A percentile compares a stretch with the other conserved stretches of the same genome.
Evolutionary conservation across 1,139 yeast genomes (phyloP).

Genomic region (Zhuliangozyma parablackwelliae): DNA sequence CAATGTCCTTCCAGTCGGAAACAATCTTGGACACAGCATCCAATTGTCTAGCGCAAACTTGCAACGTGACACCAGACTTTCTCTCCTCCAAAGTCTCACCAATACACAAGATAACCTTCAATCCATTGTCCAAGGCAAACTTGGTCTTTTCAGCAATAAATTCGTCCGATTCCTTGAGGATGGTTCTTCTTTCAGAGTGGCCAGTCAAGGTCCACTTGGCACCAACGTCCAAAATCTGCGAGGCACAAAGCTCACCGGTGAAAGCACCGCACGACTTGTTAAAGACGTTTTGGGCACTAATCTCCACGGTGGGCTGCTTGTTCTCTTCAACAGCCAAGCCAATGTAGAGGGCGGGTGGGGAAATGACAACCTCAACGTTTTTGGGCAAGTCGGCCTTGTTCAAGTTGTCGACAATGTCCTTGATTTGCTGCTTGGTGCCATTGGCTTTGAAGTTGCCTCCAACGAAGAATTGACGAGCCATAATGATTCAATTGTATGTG

Average conservation of each 20-base stretch:
- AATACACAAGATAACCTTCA: slow-evolving; percentile 89
- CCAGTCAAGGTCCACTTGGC: slow-evolving; percentile 95
- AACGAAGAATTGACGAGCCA: slow-evolving; percentile 92
- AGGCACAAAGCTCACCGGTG: slow-evolving; percentile 95
- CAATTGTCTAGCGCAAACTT: slow-evolving; percentile 86
- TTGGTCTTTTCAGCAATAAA: slow-evolving; percentile 91
- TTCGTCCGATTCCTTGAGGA: slow-evolving; percentile 86
- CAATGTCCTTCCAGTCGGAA: slow-evolving; percentile 88
- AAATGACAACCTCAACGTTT: slow-evolving; percentile 83
- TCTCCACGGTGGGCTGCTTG: slow-evolving; percentile 67
- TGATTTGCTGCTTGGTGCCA: slow-evolving; percentile 86
- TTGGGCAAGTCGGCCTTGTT: slow-evolving; percentile 73
- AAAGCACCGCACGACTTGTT: slow-evolving; percentile 89
- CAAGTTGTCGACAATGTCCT: slow-evolving; percentile 75
- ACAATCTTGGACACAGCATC: slow-evolving; percentile 81
- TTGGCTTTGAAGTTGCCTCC: slow-evolving; percentile 99
- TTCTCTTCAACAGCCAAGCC: slow-evolving; percentile 66
- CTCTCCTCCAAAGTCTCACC: slow-evolving; percentile 97
- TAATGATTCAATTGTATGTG: slow-evolving; percentile 17
- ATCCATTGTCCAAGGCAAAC: slow-evolving; percentile 85
- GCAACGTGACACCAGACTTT: slow-evolving; percentile 79
- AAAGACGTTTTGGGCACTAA: slow-evolving; percentile 91
- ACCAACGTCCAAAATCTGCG: slow-evolving; percentile 85
- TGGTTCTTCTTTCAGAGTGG: slow-evolving; percentile 98
- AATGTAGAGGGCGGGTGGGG: slow-evolving; percentile 95